Evolutionary conservation across 352 stramenopile species (phyloP).

Genomic region (Phytophthora fragariaefolia): DNA sequence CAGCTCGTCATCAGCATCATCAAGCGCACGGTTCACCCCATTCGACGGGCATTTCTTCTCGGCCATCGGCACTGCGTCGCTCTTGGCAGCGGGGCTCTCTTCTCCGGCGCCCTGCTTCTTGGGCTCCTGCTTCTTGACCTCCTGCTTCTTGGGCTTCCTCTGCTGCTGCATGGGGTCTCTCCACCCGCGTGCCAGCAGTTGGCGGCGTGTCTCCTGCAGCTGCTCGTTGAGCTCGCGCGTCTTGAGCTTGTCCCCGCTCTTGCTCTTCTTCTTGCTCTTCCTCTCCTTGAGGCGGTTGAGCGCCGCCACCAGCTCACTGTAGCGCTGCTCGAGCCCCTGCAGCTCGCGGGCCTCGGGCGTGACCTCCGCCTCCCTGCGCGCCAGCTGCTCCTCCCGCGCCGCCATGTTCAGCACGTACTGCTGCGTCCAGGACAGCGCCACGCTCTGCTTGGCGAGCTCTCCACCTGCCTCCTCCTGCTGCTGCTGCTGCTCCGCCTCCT

Average conservation of each 20-base stretch:
- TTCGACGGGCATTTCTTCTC: neutral
- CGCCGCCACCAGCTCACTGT: slow-evolving; percentile 41
- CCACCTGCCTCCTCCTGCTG: slow-evolving; percentile 22
- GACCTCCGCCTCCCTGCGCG: slow-evolving; percentile 41
- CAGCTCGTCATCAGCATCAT: slow-evolving; percentile 37
- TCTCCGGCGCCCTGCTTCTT: too few relatives aligned
- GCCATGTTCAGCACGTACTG: slow-evolving; percentile 74
- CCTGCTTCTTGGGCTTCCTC: slow-evolving; percentile 54
- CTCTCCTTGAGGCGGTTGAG: slow-evolving; percentile 51
- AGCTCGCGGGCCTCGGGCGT: slow-evolving; percentile 47
- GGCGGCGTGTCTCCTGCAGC: slow-evolving; percentile 47
- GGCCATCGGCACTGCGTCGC: neutral
- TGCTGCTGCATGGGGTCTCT: slow-evolving; percentile 50
- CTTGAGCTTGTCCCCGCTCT: slow-evolving; percentile 47
- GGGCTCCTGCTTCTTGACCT: slow-evolving; percentile 34
- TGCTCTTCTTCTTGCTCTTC: slow-evolving; percentile 71
- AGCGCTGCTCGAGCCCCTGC: slow-evolving; percentile 58
- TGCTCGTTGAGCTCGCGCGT: slow-evolving; percentile 47
- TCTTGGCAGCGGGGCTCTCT: slow-evolving; percentile 21
- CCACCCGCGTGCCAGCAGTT: slow-evolving; percentile 52
- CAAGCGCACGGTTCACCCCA: neutral
- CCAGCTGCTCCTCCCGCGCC: slow-evolving; percentile 50
- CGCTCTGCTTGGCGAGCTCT: slow-evolving; percentile 9
- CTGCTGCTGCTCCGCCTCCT: slow-evolving; percentile 6
- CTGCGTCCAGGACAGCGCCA: slow-evolving; percentile 77